phyloP scores from a whole-genome alignment of 768 basidiomycete genomes.

The Suillus discolor region DNA sequence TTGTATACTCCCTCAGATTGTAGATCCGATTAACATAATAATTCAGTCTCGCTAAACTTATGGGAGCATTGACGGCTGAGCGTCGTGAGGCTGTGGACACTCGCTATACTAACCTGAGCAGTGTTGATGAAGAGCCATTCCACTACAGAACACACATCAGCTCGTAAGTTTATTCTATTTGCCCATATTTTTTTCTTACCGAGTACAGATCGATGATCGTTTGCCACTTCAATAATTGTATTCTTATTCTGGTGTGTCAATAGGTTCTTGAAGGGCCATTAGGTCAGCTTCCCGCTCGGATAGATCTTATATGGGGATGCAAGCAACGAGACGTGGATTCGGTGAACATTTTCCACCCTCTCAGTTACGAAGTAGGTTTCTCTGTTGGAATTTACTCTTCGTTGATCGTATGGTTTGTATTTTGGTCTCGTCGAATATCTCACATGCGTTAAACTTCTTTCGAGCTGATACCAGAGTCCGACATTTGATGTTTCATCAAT shows the following conservation, averaged over 20 bases:
- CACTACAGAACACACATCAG: slow-evolving; percentile 95
- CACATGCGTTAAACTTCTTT: no score
- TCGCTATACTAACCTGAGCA: slow-evolving; percentile 72
- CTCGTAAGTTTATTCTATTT: slow-evolving; percentile 41
- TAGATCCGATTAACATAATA: not conserved
- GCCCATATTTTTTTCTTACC: not conserved
- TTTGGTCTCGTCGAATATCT: no score
- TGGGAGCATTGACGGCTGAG: slow-evolving; percentile 83
- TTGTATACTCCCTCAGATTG: not conserved
- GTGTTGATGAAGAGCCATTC: slow-evolving; percentile 86
- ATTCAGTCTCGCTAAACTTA: slow-evolving; percentile 77
- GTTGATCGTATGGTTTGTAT: no score
- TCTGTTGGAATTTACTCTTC: not conserved
- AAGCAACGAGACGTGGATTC: slow-evolving; percentile 80
- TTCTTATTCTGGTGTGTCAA: slow-evolving; percentile 28
- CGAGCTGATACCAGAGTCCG: no score
- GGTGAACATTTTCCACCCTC: slow-evolving; percentile 87
- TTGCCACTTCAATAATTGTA: slow-evolving; percentile 88
- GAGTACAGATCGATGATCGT: slow-evolving; percentile 79
- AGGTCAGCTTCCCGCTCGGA: slow-evolving; percentile 90
- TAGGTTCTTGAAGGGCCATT: slow-evolving; percentile 90
- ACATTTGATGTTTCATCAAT: no score
- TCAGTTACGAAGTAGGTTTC: slow-evolving; percentile 77
- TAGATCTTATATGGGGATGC: slow-evolving; percentile 91
- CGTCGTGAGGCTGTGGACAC: slow-evolving; percentile 75